Conservation (phyloP, 441 rosid species). For the Erysimum cheiri region DNA sequence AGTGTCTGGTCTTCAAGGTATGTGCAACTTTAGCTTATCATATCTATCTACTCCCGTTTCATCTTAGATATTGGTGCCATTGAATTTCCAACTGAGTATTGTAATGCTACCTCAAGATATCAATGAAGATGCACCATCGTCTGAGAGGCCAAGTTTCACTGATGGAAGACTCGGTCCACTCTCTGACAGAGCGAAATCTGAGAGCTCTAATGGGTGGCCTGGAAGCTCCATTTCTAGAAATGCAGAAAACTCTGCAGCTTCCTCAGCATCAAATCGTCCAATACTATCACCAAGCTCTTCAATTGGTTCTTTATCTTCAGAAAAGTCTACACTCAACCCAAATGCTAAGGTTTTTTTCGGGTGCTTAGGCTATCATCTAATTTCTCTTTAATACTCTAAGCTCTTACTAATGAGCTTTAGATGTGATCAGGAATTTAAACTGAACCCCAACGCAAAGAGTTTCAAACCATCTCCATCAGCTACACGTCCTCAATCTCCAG, state of each 20-base stretch:
- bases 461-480: conserved; percentile 77
- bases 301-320: conserved; percentile 81
- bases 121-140: conserved; percentile 29
- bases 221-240: conserved; percentile 67
- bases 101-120: conserved; percentile 29
- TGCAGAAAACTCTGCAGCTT: conserved; percentile 56
- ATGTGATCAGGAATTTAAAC: conserved; percentile 80
- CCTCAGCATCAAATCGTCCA: conserved; percentile 54
- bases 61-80: neutral
- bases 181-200: conserved; percentile 49
- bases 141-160: conserved; percentile 52
- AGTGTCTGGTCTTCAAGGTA: conserved; percentile 41
- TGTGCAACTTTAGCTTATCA: conserved; percentile 7
- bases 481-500: conserved; percentile 75
- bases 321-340: conserved; percentile 82
- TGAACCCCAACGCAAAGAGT: conserved; percentile 96
- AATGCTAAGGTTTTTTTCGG: conserved; percentile 71
- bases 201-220: conserved; percentile 57
- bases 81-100: conserved; percentile 7
- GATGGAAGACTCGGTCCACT: conserved; percentile 46
- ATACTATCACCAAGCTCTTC: conserved; percentile 91
- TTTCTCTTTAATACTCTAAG: neutral
- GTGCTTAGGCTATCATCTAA: conserved; percentile 1
- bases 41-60: conserved; percentile 1
- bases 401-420: conserved; percentile 9